Evolutionary conservation across 164 flowering plant genomes (phyloP), one percentile per base, ranked within the genome.

Genomic region (Vitis riparia): DNA sequence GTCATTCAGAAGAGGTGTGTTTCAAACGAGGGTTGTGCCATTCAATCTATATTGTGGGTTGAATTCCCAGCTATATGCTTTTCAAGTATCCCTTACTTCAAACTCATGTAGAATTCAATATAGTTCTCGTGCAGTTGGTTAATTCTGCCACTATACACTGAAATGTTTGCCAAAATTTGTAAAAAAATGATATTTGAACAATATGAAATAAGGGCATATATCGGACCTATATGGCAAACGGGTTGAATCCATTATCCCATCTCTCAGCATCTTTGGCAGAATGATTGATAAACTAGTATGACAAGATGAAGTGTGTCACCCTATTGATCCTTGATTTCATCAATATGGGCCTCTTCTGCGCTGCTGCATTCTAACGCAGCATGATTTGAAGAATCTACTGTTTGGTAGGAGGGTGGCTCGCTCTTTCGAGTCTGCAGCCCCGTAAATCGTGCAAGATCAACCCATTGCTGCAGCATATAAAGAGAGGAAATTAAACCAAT

Each of bases 371-470:
- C 84, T 57, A 80, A 13, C 19, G 84, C 75, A 71, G 85, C 72
- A 30, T 58, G 69, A 16, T 63, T 77, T 57, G 80, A 53, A 72
- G 83, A 17, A 51, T 88, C 90, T 65, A 75, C 55, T 10, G 67
- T 66, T 64, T 70, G 67, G 51, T 66, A 51, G 37, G 85, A 53
- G 12, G 77, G 63, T 53, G 63, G 16, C 57, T 80, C 75, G 63
- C 65, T 75, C 77, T 81, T 88, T 30, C 81, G 79, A 59, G 85
- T 74, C 79, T 94, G 97, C 70, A 94, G 67, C 50, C 96, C 97
- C 1, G 97, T 79, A 48, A 55, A 78, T 49, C 98, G 84, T 61
- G 98, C 98, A 68, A 94, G 87, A 81, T 94, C 98, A 47, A 94
- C 62, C 98, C 98, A 94, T 92, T 94, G 98, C 98, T 94, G 93